These are phyloP conservation scores for Parastagonospora nodorum DNA, from an alignment of 2,329 filamentous ascomycete species.

Conservation along the genomic window DNA sequence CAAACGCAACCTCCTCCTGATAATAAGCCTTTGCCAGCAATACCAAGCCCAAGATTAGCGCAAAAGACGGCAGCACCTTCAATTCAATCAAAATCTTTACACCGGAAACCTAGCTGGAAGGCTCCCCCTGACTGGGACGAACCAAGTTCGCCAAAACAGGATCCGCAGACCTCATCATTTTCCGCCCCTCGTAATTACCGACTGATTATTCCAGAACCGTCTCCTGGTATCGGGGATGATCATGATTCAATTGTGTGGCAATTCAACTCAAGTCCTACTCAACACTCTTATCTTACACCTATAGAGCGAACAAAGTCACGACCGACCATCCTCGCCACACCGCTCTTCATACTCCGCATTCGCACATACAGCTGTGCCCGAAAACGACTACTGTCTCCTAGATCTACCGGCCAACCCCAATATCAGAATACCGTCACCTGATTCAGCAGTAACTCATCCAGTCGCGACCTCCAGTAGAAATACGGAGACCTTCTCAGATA, in stretches of 20 bases:
- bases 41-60: conserved; percentile 10
- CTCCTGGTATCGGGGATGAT: conserved; percentile 21
- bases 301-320: conserved; percentile 21
- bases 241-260: conserved; percentile 15
- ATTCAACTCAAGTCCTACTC: conserved; percentile 4
- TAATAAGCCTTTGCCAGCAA: conserved; percentile 35
- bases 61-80: conserved; percentile 1
- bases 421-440: background rate
- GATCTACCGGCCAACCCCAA: no score
- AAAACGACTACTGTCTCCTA: no score
- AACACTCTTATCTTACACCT: conserved; percentile 19
- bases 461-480: background rate
- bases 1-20: conserved; percentile 6
- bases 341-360: no score
- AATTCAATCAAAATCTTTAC: conserved; percentile 4
- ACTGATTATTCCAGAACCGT: conserved; percentile 39
- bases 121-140: conserved; percentile 35
- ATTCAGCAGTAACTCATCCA: background rate
- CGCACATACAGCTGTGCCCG: no score
- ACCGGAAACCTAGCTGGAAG: conserved; percentile 24
- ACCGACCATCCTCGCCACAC: background rate
- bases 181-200: conserved; percentile 23
- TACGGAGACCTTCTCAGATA: background rate
- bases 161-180: conserved; percentile 5
- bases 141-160: background rate